phyloP scores from a whole-genome alignment of 2,329 filamentous ascomycete species.

The Colletotrichum viniferum region DNA sequence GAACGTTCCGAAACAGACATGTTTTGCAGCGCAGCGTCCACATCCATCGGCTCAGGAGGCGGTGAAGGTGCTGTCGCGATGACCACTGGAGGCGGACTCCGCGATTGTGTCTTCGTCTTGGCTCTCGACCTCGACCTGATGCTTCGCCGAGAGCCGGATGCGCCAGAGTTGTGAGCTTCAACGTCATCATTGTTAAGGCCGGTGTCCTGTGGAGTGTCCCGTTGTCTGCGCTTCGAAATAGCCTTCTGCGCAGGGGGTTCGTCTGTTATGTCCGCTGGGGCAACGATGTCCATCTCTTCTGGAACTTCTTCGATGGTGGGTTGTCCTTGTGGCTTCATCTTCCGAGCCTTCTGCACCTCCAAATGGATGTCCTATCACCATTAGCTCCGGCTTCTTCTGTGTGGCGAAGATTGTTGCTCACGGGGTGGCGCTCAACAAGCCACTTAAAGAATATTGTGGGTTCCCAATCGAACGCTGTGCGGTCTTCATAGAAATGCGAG shows the following conservation, averaged over 20 bases:
- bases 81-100: neutral
- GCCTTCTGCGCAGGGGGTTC: constrained; percentile 16
- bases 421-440: constrained; percentile 45
- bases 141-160: neutral
- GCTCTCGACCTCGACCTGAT: constrained; percentile 14
- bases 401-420: constrained; percentile 29
- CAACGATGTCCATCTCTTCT: neutral
- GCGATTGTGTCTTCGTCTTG: constrained; percentile 10
- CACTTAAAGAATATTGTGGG: constrained; percentile 53
- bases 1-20: neutral
- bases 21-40: neutral
- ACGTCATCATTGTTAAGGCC: neutral
- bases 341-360: constrained; percentile 4
- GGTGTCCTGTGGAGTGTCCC: neutral
- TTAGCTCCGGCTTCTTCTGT: neutral
- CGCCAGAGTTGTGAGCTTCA: neutral
- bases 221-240: constrained; percentile 1
- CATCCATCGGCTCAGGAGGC: constrained; percentile 7
- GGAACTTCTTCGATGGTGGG: neutral
- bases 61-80: neutral
- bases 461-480: constrained; percentile 46
- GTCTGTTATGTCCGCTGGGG: neutral
- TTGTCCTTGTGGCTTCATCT: neutral
- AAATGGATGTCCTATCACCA: constrained; percentile 1
- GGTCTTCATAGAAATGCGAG: constrained; percentile 49